Conservation (phyloP, 1,284 basidiomycete species). For the Irpex sp. region DNA sequence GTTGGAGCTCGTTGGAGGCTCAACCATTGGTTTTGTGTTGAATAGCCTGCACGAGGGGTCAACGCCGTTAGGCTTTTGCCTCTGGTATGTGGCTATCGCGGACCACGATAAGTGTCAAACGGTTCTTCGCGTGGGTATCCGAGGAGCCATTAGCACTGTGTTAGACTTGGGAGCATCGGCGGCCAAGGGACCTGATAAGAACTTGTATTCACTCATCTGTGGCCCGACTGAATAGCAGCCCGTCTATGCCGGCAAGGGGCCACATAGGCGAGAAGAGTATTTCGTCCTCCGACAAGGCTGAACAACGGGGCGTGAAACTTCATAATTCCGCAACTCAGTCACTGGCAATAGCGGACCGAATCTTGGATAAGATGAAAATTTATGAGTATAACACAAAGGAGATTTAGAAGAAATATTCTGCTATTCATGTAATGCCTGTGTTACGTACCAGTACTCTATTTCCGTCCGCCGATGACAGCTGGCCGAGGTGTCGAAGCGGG, state of each 20-base stretch:
- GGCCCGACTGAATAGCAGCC: background rate
- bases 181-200: background rate
- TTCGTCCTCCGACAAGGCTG: background rate
- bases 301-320: background rate
- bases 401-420: background rate
- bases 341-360: background rate
- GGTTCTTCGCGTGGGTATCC: background rate
- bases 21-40: background rate
- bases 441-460: background rate
- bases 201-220: background rate
- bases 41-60: background rate
- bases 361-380: background rate
- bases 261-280: background rate
- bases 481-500: background rate
- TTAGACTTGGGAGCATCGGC: no score
- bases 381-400: no score
- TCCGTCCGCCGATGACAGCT: background rate
- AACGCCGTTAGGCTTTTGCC: background rate
- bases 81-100: background rate
- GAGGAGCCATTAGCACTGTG: no score
- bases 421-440: background rate
- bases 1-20: background rate
- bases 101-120: background rate
- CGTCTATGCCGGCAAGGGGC: background rate
- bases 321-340: background rate